These are phyloP conservation scores for Euphorbia peplus DNA, from an alignment of 345 rosid species.

Conservation along the genomic window DNA sequence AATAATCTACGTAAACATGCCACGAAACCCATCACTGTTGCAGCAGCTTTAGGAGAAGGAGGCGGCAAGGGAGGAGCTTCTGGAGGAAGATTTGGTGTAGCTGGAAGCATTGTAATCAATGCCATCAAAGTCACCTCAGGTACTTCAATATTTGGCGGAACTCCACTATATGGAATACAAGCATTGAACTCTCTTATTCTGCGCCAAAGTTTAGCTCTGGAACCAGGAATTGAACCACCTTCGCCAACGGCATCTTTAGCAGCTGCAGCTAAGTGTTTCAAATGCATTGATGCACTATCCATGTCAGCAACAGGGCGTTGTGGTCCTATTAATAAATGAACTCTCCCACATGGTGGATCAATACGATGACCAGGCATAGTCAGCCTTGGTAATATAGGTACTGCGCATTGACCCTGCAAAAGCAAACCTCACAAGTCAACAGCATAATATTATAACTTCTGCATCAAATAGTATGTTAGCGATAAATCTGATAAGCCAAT, in stretches of 20 bases:
- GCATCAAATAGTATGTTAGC: not conserved
- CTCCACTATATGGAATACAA: constrained; percentile 79
- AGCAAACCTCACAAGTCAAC: constrained; percentile 10
- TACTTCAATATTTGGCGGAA: constrained; percentile 76
- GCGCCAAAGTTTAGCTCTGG: constrained; percentile 96
- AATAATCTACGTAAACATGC: constrained; percentile 92
- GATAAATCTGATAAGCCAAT: constrained; percentile 1
- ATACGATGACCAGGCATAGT: constrained; percentile 99
- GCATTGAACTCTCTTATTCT: constrained; percentile 99
- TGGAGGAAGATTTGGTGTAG: constrained; percentile 88
- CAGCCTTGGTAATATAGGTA: constrained; percentile 89
- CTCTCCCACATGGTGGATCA: constrained; percentile 98
- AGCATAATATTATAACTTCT: constrained; percentile 8
- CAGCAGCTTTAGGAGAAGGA: constrained; percentile 99
- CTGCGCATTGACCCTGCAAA: constrained; percentile 76
- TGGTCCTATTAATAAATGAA: constrained; percentile 49
- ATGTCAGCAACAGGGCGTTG: constrained; percentile 55
- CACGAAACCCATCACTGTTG: constrained; percentile 93
- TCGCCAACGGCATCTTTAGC: constrained; percentile 99
- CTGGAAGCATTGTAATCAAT: constrained; percentile 95
- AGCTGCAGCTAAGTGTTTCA: constrained; percentile 93
- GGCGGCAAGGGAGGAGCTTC: constrained; percentile 96
- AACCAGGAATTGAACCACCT: constrained; percentile 95
- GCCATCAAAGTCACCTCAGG: constrained; percentile 99
- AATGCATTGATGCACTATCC: constrained; percentile 75